phyloP scores from a whole-genome alignment of 305 asterid genomes.

The Withania somnifera region DNA sequence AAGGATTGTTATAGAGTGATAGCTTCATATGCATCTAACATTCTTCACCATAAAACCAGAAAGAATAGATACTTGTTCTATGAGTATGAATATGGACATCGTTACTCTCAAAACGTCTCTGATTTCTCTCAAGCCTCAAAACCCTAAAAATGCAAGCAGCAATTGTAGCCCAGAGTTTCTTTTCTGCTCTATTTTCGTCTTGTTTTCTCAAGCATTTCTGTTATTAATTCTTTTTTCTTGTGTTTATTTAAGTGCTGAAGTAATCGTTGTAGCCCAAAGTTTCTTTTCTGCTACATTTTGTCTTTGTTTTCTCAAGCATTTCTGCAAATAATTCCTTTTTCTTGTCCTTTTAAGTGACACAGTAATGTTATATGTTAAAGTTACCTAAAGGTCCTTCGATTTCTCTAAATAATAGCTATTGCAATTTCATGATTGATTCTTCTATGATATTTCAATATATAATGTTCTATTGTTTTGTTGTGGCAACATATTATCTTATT shows the following conservation, averaged over 20 bases:
- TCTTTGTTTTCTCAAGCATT: conserved; percentile 1
- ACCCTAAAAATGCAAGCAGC: neutral
- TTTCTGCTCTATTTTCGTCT: neutral
- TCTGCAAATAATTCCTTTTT: neutral
- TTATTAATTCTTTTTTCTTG: neutral
- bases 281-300: neutral
- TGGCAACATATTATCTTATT: neutral
- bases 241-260: too few species aligned
- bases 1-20: neutral
- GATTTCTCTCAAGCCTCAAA: neutral
- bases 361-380: neutral
- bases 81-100: neutral
- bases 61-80: neutral
- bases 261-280: neutral
- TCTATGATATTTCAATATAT: neutral
- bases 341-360: neutral
- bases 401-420: neutral
- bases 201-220: neutral
- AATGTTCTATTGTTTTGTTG: neutral
- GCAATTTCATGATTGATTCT: neutral
- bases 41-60: neutral
- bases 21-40: neutral
- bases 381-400: neutral
- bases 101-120: neutral
- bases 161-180: neutral